Conservation (phyloP, 805 yeast genomes). For the Ogataea saltuana region DNA sequence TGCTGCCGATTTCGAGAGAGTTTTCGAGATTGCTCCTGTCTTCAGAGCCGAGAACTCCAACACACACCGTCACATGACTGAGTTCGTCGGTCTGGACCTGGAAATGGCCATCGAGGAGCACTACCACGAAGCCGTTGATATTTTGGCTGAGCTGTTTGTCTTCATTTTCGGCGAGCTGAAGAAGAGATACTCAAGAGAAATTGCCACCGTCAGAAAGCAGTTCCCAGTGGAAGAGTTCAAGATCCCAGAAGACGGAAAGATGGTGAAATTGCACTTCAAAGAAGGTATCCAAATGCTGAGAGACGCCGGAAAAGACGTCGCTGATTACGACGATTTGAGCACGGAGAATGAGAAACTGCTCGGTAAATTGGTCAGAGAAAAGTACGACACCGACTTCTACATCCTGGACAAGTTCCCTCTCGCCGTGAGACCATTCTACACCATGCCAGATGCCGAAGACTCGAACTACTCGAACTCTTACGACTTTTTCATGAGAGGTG, state of each 20-base stretch:
- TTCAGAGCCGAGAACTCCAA: constrained; percentile 99
- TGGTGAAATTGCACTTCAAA: constrained; percentile 85
- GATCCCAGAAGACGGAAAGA: constrained; percentile 89
- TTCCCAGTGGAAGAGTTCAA: constrained; percentile 97
- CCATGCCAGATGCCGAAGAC: constrained; percentile 96
- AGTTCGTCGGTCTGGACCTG: constrained; percentile 94
- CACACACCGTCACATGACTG: constrained; percentile 99
- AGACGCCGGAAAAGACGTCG: constrained; percentile 83
- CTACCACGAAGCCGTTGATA: constrained; percentile 82
- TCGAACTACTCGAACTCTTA: constrained; percentile 94
- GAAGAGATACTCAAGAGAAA: constrained; percentile 76
- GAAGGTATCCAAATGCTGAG: constrained; percentile 89
- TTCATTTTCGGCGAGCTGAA: constrained; percentile 86
- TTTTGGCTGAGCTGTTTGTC: constrained; percentile 65
- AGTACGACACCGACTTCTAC: constrained; percentile 96
- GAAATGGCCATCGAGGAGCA: constrained; percentile 99
- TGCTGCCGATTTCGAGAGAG: constrained; percentile 96
- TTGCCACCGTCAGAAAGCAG: constrained; percentile 87
- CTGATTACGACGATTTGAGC: constrained; percentile 83
- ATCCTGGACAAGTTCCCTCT: constrained; percentile 98
- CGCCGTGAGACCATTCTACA: constrained; percentile 96
- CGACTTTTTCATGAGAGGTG: constrained; percentile 99
- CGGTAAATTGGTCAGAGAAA: constrained; percentile 88
- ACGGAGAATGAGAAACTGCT: constrained; percentile 94
- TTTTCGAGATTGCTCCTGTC: constrained; percentile 95